Evolutionary conservation across 768 basidiomycete genomes (phyloP), one percentile per base, ranked within the genome.

Genomic region (Lactarius hengduanensis): DNA sequence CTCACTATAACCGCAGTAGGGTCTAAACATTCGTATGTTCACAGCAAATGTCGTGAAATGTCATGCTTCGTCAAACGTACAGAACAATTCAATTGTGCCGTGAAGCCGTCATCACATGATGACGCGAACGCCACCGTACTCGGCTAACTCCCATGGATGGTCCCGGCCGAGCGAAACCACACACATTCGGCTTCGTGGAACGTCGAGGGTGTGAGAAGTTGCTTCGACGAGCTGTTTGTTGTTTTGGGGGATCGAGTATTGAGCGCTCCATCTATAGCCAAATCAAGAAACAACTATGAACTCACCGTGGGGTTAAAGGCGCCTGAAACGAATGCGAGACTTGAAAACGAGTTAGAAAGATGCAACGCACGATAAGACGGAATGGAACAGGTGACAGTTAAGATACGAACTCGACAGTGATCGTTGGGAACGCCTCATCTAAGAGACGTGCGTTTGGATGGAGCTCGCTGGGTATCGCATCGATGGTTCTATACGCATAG

Each of bases 381-480:
- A 60, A 13, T 10, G 15, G 36, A 61, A 43, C 15, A 32, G 28
- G 36, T 11, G 4, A 40, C 13, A 13, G 15, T 28, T 18, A 18
- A 40, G n/a, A 26, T 16, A 50, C 67, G 26, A 4, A 70, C 70
- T 69, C 70, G 16, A 71, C 61, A 15, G 70, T 69, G 41, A 71
- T 69, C 5, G 64, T 71, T 16, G 70, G 70, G 58, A 71, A 71
- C 11, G 70, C 68, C 47, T 69, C 65, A 28, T 71, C 70, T 16
- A 71, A 68, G 15, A 71, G 59, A n/a, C 65, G 64, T 13, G 70
- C 65, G n/a, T 71, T 69, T 8, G 70, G 70, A 36, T 66, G 68
- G 11, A 71, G 68, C 50, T 71, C 70, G 45, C 68, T 71, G 8
- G 70, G 68, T 43, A 71, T 62, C 40, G 32, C 40, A 22, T 59